phyloP scores from a whole-genome alignment of 2,329 filamentous ascomycete species.

The Aspergillus tanneri region DNA sequence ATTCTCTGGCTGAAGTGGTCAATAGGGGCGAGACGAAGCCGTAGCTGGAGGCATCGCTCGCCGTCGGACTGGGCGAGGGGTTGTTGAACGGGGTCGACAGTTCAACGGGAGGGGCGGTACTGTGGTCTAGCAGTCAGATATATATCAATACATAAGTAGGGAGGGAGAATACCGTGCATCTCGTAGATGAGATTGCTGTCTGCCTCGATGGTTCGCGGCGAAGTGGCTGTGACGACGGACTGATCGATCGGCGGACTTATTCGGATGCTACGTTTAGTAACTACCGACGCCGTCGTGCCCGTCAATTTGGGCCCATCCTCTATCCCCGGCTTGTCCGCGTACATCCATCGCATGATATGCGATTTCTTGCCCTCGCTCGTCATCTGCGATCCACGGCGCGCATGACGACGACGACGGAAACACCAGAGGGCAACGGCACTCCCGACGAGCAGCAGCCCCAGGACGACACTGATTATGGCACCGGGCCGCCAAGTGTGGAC shows the following conservation, averaged over 20 bases:
- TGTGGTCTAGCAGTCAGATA: neutral
- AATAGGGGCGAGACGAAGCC: constrained; percentile 11
- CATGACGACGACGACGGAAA: constrained; percentile 19
- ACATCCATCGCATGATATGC: constrained; percentile 12
- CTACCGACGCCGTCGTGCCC: constrained; percentile 5
- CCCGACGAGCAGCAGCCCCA: constrained; percentile 20
- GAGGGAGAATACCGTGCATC: constrained; percentile 6
- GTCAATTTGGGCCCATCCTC: constrained; percentile 1
- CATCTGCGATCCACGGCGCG: neutral
- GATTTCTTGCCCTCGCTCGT: constrained; percentile 2
- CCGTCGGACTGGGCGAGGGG: neutral
- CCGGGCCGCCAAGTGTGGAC: constrained; percentile 55
- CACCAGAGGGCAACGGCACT: constrained; percentile 17
- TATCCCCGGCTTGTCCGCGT: neutral
- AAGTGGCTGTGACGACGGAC: neutral
- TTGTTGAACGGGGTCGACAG: constrained; percentile 12
- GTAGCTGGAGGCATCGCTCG: neutral
- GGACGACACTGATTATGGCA: constrained; percentile 48
- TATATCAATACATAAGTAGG: neutral
- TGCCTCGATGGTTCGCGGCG: constrained; percentile 2
- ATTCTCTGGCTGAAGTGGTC: neutral
- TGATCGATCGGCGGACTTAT: neutral
- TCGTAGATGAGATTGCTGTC: constrained; percentile 13
- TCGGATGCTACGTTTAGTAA: neutral
- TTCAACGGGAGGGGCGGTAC: constrained; percentile 6